phyloP scores from a whole-genome alignment of 176 grass and related monocot genomes.

The Panicum miliaceum region DNA sequence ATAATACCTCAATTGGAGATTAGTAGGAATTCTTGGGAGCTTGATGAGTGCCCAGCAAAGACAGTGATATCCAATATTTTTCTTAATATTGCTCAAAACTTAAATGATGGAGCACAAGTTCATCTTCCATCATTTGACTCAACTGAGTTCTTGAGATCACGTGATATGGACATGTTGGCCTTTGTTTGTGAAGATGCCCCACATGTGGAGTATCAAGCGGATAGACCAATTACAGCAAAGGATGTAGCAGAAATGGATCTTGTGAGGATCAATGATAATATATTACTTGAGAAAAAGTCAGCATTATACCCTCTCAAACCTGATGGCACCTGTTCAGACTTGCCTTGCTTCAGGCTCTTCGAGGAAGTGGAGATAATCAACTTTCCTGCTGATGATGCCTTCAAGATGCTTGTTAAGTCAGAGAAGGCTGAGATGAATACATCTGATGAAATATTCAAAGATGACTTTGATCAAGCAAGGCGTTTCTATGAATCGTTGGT shows the following conservation, averaged over 20 bases:
- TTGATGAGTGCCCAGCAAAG: slow-evolving; percentile 53
- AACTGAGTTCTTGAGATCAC: slow-evolving; percentile 64
- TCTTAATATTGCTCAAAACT: slow-evolving; percentile 55
- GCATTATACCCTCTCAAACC: slow-evolving; percentile 65
- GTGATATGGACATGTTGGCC: slow-evolving; percentile 60
- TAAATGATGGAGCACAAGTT: slow-evolving; percentile 53
- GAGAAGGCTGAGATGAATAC: slow-evolving; percentile 49
- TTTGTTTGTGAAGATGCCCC: slow-evolving; percentile 59
- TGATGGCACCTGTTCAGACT: slow-evolving; percentile 65
- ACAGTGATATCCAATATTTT: slow-evolving; percentile 58
- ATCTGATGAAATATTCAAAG: slow-evolving; percentile 64
- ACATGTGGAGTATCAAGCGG: slow-evolving; percentile 44
- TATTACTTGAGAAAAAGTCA: slow-evolving; percentile 66
- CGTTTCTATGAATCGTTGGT: slow-evolving; percentile 76
- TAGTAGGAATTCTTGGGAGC: slow-evolving; percentile 58
- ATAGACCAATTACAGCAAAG: slow-evolving; percentile 50
- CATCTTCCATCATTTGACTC: slow-evolving; percentile 43
- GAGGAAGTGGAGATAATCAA: slow-evolving; percentile 79
- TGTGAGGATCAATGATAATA: slow-evolving; percentile 62
- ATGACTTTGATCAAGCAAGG: slow-evolving; percentile 52
- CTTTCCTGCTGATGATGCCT: slow-evolving; percentile 56
- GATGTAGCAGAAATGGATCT: slow-evolving; percentile 78
- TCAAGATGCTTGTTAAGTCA: slow-evolving; percentile 64
- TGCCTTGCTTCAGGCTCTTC: slow-evolving; percentile 66
- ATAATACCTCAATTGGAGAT: slow-evolving; percentile 77